Base-by-base conservation (phyloP, 257 asterid species). In the Thymus quinquecostatus region DNA sequence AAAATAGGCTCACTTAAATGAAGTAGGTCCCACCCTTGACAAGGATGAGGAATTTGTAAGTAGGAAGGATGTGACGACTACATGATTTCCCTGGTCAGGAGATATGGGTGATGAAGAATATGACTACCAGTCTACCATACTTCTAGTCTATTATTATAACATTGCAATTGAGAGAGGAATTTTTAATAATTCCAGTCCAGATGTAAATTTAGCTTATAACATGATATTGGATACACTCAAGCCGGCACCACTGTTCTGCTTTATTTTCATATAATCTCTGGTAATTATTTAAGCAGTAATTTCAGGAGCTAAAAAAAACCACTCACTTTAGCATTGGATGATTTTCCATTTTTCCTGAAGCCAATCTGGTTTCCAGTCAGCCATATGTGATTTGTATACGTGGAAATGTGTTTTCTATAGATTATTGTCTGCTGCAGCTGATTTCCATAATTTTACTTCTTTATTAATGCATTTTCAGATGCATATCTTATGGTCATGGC, bases 401-500 rank as follows among this genome's bases (percentile, higher is more conserved):
- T 38, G 29, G 34, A 50, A 10, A 33, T 61, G 76, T 71, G 73
- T 36, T 66, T 1, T 74, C 53, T 32, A 45, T 14, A 10, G 32
- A 44, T 8, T 38, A 13, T 10, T 45, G 6, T 64, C 67, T 53
- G 6, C 32, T 58, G 32, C 14, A 74, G 69, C 40, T 64, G 77
- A 40, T 41, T 13, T 34, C 50, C 41, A 55, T 45, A 47, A 53
- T 64, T 41, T 10, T 45, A 45, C 48, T 64, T n/a, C 53, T 6
- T 55, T 57, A 5, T 33, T 33, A 66, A 48, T 64, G 71, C 60
- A 63, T 64, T 64, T 62, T 50, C 83, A 84, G 86, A 84, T 84
- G 84, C 84, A 59, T 74, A 71, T 71, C 81, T 84, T 77, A 70
- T 81, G 88, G 79, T 68, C 76, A 84, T 77, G 79, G 85, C 86